Percentiles rank a stretch among this genome's conserved stretches.
Evolutionary conservation across 2,329 filamentous ascomycete species (phyloP).

Genomic region (Talaromyces pinophilus): DNA sequence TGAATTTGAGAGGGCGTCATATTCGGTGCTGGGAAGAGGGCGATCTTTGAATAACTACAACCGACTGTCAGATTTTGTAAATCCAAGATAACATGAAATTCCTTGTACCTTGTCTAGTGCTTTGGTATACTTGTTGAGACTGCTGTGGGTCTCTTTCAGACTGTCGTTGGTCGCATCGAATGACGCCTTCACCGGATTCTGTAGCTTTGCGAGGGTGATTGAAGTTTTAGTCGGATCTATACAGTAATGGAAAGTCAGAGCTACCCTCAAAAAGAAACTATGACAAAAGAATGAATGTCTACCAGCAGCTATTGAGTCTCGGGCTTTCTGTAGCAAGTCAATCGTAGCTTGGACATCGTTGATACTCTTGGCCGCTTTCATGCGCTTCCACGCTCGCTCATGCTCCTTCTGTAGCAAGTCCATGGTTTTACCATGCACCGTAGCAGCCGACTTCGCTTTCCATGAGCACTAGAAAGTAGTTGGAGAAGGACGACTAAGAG

Average conservation of each 20-base stretch:
- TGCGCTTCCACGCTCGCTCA: constrained; percentile 67
- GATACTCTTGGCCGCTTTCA: constrained; percentile 70
- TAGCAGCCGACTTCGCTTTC: constrained; percentile 9
- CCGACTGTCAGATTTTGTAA: neutral
- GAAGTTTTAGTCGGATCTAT: constrained; percentile 69
- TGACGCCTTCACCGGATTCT: constrained; percentile 78
- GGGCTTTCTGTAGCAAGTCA: constrained; percentile 70
- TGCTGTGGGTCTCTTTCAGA: constrained; percentile 78
- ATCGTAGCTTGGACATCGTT: constrained; percentile 82
- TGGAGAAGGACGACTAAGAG: neutral
- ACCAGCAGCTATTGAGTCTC: constrained; percentile 73
- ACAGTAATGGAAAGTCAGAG: neutral
- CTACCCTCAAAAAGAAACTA: neutral
- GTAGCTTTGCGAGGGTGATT: constrained; percentile 76
- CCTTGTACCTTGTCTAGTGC: constrained; percentile 72
- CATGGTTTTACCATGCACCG: constrained; percentile 46
- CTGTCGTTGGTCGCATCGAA: constrained; percentile 79
- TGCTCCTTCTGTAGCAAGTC: constrained; percentile 72
- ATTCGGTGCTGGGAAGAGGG: constrained; percentile 71
- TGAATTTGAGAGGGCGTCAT: constrained; percentile 76
- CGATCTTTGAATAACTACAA: constrained; percentile 65
- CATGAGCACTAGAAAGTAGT: neutral
- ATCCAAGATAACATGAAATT: too few species aligned
- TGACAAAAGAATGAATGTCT: constrained; percentile 27
- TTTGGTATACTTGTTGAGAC: constrained; percentile 81